Base-by-base conservation (phyloP, 2,329 filamentous ascomycete genomes). In the Bipolaris zeicola region DNA sequence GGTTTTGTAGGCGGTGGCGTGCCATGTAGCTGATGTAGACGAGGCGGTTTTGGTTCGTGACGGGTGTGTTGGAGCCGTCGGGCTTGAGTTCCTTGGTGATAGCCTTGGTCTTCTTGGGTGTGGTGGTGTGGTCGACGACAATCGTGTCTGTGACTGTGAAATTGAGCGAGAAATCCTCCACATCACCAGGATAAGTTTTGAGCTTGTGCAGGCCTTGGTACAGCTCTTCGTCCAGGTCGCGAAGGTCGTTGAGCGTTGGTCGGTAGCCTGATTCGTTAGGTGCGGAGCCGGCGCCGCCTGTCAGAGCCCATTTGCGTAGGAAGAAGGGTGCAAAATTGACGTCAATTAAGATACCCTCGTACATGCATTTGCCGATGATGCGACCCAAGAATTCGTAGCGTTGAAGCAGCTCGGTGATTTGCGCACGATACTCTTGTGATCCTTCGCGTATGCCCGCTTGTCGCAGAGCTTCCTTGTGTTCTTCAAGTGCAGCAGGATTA, bases 21-120 rank as follows among this genome's bases (percentile, higher is more conserved):
- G 92, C 91, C 57, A 98, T 89, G 72, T 92, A 91, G 42, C 91
- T 94, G 64, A 98, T 94, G 77, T 99, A 99, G n/a, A 96, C 85
- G 1, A 94, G 87, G 6, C 92, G 87, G 74, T 98, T 98, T 63
- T 94, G 88, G 75, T 96, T 96, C 1, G 91, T 98, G 52, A 99
- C 94, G 0, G 86, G 75, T 1, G 86, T 87, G 58, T 91, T 85
- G 13, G 91, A 87, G 46, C 94, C 95, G 64, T 89, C 85, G 7
- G 88, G 85, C 43, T 91, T 87, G 22, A 99, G 82, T 5, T 94
- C 89, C 50, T 87, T 86, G 6, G 90, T 92, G 34, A 90, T 79
- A 3, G 87, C 89, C 65, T 85, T 78, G 42, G 77, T 84, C 16
- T 82, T 71, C 41, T 76, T 70, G 14, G 70, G 74, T 0, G 68